These are phyloP conservation scores for Candida tibetensis DNA, from an alignment of 805 yeast genomes.

Conservation along the genomic window DNA sequence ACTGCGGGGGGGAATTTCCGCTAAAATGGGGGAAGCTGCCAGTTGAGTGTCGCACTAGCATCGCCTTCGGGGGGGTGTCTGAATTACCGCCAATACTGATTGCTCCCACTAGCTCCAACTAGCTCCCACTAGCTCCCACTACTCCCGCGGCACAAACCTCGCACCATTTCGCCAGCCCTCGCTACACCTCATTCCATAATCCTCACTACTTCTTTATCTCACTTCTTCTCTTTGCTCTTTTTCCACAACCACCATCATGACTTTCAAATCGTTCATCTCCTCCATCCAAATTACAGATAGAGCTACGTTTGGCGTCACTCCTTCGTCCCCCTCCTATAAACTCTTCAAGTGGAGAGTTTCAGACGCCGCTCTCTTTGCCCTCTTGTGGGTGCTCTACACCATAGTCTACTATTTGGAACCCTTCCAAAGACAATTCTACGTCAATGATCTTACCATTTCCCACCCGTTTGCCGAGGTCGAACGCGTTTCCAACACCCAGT, in stretches of 20 bases:
- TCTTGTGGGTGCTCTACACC: conserved; percentile 22
- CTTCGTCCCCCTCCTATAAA: background rate
- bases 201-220: no score
- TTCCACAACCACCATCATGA: conserved; percentile 3
- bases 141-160: no score
- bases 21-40: no score
- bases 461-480: conserved; percentile 81
- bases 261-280: background rate
- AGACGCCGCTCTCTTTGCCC: conserved; percentile 19
- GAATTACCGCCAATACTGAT: no score
- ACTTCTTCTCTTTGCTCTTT: no score
- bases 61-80: no score
- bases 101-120: no score
- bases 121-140: no score
- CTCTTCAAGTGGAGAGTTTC: conserved; percentile 27
- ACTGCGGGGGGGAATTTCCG: no score
- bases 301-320: conserved; percentile 24
- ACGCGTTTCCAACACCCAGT: conserved; percentile 56
- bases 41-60: no score
- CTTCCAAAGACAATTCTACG: conserved; percentile 71
- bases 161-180: no score
- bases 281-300: conserved; percentile 19
- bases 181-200: no score
- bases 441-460: conserved; percentile 72
- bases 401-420: conserved; percentile 43